Conservation (phyloP, 2,329 filamentous ascomycete species). For the Penicillium sp. region DNA sequence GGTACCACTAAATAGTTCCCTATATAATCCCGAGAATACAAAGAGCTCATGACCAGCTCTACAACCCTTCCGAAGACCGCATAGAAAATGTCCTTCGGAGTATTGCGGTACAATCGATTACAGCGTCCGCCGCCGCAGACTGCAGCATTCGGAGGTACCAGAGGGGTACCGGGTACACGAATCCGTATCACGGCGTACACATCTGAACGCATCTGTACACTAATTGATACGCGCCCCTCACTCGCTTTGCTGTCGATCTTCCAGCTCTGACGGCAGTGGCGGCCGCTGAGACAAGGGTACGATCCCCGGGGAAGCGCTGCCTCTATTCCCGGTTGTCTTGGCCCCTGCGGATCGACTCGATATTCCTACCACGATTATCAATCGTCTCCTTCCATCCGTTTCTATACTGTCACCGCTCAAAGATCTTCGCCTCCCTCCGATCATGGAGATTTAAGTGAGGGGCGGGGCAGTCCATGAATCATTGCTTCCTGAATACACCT, state of each 20-base stretch:
- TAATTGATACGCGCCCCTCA: neutral
- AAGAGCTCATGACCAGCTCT: neutral
- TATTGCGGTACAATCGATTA: neutral
- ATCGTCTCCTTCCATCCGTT: conserved; percentile 17
- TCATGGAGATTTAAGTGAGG: conserved; percentile 5
- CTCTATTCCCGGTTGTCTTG: conserved; percentile 2
- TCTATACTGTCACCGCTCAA: conserved; percentile 11
- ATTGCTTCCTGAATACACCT: neutral
- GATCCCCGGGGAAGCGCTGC: conserved; percentile 6
- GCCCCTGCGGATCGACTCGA: conserved; percentile 1
- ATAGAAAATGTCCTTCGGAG: neutral
- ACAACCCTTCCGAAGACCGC: neutral
- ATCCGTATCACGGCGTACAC: neutral
- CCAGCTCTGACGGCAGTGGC: conserved; percentile 23
- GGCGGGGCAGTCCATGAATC: neutral
- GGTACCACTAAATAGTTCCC: neutral
- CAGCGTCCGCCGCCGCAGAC: neutral
- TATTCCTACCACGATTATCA: conserved; percentile 10
- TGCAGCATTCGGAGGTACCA: neutral
- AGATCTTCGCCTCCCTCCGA: conserved; percentile 10
- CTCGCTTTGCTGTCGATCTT: conserved; percentile 18
- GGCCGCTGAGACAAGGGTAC: conserved; percentile 12
- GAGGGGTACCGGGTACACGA: conserved; percentile 8
- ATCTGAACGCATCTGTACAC: neutral
- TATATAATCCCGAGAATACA: neutral